These are phyloP conservation scores for Lachancea sp. DNA, from an alignment of 805 yeast genomes.

Conservation along the genomic window DNA sequence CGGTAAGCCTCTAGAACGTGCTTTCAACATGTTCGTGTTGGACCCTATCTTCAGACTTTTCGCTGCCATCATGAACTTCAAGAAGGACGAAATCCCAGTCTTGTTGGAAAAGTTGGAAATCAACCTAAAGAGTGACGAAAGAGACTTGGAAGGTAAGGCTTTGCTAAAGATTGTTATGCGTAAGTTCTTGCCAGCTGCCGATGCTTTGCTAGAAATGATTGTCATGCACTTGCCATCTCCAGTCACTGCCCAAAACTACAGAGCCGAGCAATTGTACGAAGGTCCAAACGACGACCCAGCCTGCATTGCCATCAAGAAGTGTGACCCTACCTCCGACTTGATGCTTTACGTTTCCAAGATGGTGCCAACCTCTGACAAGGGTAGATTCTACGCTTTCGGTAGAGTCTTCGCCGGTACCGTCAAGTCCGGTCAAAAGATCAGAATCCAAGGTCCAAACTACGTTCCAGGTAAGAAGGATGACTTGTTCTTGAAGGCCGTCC, in stretches of 20 bases:
- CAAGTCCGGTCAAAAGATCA: constrained; percentile 96
- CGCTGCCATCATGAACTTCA: constrained; percentile 97
- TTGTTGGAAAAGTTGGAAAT: constrained; percentile 93
- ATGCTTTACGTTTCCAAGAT: constrained; percentile 99
- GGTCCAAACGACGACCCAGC: constrained; percentile 94
- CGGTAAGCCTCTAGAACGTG: constrained; percentile 95
- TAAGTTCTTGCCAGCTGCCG: constrained; percentile 99
- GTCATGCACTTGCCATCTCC: constrained; percentile 98
- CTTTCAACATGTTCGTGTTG: constrained; percentile 97
- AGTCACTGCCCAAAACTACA: constrained; percentile 97
- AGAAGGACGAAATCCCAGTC: constrained; percentile 92
- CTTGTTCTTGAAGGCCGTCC: constrained; percentile 92
- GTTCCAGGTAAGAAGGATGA: constrained; percentile 98
- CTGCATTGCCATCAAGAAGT: constrained; percentile 89
- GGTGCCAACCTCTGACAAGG: constrained; percentile 99
- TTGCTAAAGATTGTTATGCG: constrained; percentile 97
- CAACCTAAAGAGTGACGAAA: constrained; percentile 90
- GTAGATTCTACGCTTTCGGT: constrained; percentile 99
- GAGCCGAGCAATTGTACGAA: constrained; percentile 98
- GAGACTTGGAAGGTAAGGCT: constrained; percentile 98
- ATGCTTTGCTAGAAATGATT: constrained; percentile 98
- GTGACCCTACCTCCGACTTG: constrained; percentile 97
- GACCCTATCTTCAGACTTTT: constrained; percentile 99
- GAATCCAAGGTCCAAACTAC: constrained; percentile 99
- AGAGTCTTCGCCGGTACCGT: constrained; percentile 99